phyloP scores from a whole-genome alignment of 1,139 yeast genomes.

The Sugiyamaella japonica region DNA sequence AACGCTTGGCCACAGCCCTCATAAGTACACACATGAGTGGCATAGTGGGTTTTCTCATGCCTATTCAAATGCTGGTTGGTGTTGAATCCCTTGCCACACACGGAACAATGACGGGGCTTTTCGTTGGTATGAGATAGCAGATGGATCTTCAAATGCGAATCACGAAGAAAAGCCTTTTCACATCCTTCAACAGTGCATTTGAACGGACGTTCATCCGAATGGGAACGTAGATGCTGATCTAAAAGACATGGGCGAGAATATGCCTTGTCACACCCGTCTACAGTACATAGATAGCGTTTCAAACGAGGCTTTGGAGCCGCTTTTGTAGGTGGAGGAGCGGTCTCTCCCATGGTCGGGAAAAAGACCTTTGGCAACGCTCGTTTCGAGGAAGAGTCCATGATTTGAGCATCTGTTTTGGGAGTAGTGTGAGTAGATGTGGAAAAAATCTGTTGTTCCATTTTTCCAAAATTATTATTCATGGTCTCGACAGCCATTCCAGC shows the following conservation, averaged over 20 bases:
- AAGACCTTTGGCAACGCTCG: conserved; percentile 16
- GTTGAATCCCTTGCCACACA: conserved; percentile 82
- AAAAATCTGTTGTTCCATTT: neutral
- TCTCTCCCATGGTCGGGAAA: conserved; percentile 16
- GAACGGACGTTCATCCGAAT: conserved; percentile 78
- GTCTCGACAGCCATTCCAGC: neutral
- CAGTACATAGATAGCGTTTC: conserved; percentile 61
- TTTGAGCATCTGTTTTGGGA: neutral
- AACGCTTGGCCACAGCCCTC: conserved; percentile 67
- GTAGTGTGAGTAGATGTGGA: too few relatives aligned
- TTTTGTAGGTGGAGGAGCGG: conserved; percentile 12
- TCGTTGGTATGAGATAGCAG: conserved; percentile 54
- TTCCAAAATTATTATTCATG: neutral
- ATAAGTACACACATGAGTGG: conserved; percentile 61
- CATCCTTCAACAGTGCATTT: conserved; percentile 58
- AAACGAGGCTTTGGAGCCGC: conserved; percentile 43
- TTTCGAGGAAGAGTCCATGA: neutral
- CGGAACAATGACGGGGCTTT: conserved; percentile 73
- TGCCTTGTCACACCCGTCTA: conserved; percentile 67
- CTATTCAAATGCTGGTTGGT: conserved; percentile 78
- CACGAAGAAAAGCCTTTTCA: conserved; percentile 64
- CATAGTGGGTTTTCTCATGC: conserved; percentile 77
- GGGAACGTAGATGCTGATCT: conserved; percentile 76
- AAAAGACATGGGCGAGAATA: conserved; percentile 80
- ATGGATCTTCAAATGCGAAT: conserved; percentile 79